Conservation (phyloP, 2,329 filamentous ascomycete species). For the Sporothrix pallida region DNA sequence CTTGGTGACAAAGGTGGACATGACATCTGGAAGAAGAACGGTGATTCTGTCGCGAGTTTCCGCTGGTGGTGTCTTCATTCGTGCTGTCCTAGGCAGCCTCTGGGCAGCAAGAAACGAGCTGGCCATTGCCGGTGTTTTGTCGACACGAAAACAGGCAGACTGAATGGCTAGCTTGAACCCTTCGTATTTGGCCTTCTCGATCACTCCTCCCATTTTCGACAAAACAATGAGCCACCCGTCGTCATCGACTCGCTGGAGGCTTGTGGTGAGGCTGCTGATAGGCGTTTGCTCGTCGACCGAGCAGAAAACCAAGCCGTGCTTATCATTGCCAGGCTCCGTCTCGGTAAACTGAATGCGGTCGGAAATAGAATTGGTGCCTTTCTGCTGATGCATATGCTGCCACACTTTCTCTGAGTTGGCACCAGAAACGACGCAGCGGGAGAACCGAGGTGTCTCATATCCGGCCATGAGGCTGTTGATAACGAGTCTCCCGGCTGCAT, state of each 20-base stretch:
- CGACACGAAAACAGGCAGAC: slow-evolving; percentile 23
- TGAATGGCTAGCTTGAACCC: neutral
- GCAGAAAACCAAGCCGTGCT: slow-evolving; percentile 29
- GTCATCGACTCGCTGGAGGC: neutral
- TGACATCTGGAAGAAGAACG: slow-evolving; percentile 31
- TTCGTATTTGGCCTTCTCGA: neutral
- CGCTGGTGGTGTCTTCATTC: too few species aligned
- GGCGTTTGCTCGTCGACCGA: neutral
- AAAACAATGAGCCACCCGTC: slow-evolving; percentile 34
- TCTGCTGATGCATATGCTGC: slow-evolving; percentile 22
- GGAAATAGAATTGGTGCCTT: neutral
- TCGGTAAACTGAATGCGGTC: slow-evolving; percentile 29
- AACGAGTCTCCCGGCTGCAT: slow-evolving; percentile 41
- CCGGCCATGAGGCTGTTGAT: slow-evolving; percentile 41
- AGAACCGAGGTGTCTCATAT: slow-evolving; percentile 44
- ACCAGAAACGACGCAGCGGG: slow-evolving; percentile 45
- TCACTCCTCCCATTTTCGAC: neutral
- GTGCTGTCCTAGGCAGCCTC: neutral
- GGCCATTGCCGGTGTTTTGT: neutral
- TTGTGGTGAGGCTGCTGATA: neutral
- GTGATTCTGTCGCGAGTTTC: neutral
- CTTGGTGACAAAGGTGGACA: neutral
- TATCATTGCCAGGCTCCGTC: neutral
- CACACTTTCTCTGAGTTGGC: neutral
- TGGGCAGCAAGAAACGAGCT: slow-evolving; percentile 30